phyloP scores from a whole-genome alignment of 169 alveolate genomes.

The Besnoitia besnoiti region DNA sequence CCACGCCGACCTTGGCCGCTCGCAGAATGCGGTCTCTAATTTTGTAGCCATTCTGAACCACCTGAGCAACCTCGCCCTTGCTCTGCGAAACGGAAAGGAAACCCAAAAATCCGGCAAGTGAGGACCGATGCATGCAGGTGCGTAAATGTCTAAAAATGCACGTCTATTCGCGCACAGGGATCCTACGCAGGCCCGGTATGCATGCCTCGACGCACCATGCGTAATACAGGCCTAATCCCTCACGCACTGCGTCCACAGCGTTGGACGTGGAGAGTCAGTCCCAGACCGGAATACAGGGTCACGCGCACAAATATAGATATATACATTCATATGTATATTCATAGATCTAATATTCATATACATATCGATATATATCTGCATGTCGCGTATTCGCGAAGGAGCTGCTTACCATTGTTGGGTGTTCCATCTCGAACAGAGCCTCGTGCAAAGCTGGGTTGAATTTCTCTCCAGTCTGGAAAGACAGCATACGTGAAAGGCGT shows the following conservation, averaged over 20 bases:
- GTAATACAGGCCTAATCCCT: background rate
- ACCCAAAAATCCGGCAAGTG: background rate
- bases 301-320: background rate
- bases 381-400: background rate
- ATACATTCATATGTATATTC: background rate
- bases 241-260: too few species aligned
- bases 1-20: constrained; percentile 64
- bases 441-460: constrained; percentile 93
- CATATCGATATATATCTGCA: background rate
- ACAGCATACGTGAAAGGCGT: background rate
- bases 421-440: constrained; percentile 90
- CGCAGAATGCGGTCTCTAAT: constrained; percentile 90
- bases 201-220: background rate
- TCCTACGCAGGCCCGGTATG: too few species aligned
- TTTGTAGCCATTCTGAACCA: constrained; percentile 88
- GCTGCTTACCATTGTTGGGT: constrained; percentile 76
- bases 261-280: too few species aligned
- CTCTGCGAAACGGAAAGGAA: constrained; percentile 23
- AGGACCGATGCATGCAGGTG: background rate
- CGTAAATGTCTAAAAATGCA: background rate
- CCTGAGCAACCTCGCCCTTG: constrained; percentile 86
- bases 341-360: background rate
- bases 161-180: background rate
- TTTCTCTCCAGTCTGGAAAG: constrained; percentile 78
- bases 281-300: too few species aligned